Percentiles rank a stretch among this genome's conserved stretches.
phyloP scores from a whole-genome alignment of 2,329 filamentous ascomycete genomes.

The Elsinoe ampelina region DNA sequence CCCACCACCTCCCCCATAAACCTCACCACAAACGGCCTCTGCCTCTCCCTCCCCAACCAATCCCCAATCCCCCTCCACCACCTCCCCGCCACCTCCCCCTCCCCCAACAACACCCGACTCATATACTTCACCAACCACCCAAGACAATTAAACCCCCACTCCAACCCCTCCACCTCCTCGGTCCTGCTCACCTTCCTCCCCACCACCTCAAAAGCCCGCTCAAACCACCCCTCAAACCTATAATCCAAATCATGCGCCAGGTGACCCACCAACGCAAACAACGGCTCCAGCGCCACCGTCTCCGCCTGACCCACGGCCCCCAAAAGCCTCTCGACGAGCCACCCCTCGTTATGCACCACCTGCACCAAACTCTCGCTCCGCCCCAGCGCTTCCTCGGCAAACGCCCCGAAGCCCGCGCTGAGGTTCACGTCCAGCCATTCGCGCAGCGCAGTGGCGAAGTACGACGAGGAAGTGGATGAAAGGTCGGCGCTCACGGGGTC shows the following conservation, averaged over 20 bases:
- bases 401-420: slow-evolving; percentile 67
- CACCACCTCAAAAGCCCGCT: slow-evolving; percentile 63
- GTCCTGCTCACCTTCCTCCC: slow-evolving; percentile 65
- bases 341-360: slow-evolving; percentile 80
- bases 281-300: slow-evolving; percentile 69
- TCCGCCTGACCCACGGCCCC: slow-evolving; percentile 70
- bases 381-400: slow-evolving; percentile 63
- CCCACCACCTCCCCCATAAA: slow-evolving; percentile 94
- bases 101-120: slow-evolving; percentile 61
- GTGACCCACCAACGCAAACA: slow-evolving; percentile 79
- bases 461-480: slow-evolving; percentile 73
- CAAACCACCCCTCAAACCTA: slow-evolving; percentile 82
- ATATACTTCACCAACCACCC: slow-evolving; percentile 98
- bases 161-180: slow-evolving; percentile 72
- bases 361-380: slow-evolving; percentile 85
- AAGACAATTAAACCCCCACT: slow-evolving; percentile 92
- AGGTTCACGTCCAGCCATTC: slow-evolving; percentile 91
- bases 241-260: slow-evolving; percentile 89
- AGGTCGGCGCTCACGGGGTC: slow-evolving; percentile 58
- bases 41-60: slow-evolving; percentile 73
- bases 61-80: slow-evolving; percentile 89
- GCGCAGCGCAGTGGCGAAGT: slow-evolving; percentile 71
- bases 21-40: slow-evolving; percentile 77
- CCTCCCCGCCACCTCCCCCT: slow-evolving; percentile 30
- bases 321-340: slow-evolving; percentile 69